Evolutionary conservation across 2,329 filamentous ascomycete genomes (phyloP), one percentile per base, ranked within the genome.

Genomic region (Cryphonectria parasitica): DNA sequence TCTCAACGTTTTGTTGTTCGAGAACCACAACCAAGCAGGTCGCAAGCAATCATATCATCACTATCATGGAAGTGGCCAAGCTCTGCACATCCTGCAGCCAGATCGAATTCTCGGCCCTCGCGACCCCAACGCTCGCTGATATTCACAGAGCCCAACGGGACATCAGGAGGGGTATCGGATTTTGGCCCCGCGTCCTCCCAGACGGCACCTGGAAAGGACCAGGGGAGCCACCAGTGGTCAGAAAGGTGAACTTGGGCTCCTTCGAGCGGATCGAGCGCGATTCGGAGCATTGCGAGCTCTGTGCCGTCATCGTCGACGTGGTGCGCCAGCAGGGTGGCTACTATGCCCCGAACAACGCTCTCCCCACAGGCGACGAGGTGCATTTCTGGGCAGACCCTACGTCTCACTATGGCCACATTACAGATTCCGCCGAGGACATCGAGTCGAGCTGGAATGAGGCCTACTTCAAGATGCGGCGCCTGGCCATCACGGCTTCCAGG

Each of bases 81-180:
- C 54, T 58, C 28, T 58, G 54, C 25, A 2, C 1, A 5, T 0
- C 4, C 25, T 58, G 54, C 28, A 34, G 54, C 54, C 54, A 31
- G 54, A 58, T 58, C 25, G 54, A 58, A 34, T 58, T 58, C 54
- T 58, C 54, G 54, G 54, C 54, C 54, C 54, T 58, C 28, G 54
- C 54, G 6, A 58, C 54, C 15, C 54, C 54, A 13, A 58, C 54
- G 25, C 54, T 58, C 2, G 54, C 54, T 13, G 54, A 58, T 58
- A 19, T 58, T 31, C 25, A 58, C 25, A 58, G 54, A 58, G 54
- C 54, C 54, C 54, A 58, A 7, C 25, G 28, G 54, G 25, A 58
- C 7, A 58, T 31, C 25, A 31, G 54, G 54, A 58, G 28, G 13
- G 54, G 54, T 28, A 19, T 58, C 28, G 54, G 54, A 4, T 58